Conservation (phyloP, 768 basidiomycete species). For the Tricholoma sp. region DNA sequence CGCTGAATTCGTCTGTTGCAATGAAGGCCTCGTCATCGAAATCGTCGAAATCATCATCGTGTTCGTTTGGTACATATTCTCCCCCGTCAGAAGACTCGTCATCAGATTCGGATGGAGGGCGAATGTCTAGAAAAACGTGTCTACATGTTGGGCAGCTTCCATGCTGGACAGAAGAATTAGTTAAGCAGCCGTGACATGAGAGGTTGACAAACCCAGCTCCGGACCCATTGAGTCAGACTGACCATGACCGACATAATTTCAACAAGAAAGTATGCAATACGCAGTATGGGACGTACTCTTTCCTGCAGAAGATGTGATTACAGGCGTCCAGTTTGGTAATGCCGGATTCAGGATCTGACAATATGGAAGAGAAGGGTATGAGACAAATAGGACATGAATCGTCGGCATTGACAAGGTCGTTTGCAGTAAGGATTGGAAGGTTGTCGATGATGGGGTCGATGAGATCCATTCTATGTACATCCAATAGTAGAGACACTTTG, state of each 20-base stretch:
- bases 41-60: conserved; percentile 38
- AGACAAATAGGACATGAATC: conserved; percentile 69
- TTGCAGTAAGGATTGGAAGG: conserved; percentile 36
- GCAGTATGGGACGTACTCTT: conserved; percentile 40
- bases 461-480: conserved; percentile 8
- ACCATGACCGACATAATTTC: background rate
- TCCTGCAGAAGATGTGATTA: conserved; percentile 63
- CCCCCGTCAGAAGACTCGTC: conserved; percentile 64
- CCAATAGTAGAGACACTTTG: background rate
- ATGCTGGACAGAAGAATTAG: conserved; percentile 37
- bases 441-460: conserved; percentile 35
- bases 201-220: conserved; percentile 38
- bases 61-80: conserved; percentile 55
- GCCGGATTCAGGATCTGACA: conserved; percentile 34
- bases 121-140: conserved; percentile 50
- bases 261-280: background rate
- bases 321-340: conserved; percentile 56
- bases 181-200: background rate
- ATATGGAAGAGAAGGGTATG: conserved; percentile 41
- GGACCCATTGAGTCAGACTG: conserved; percentile 67
- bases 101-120: conserved; percentile 46
- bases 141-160: conserved; percentile 71
- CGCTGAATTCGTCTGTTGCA: conserved; percentile 39
- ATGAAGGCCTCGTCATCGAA: conserved; percentile 43
- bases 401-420: conserved; percentile 36